These are phyloP conservation scores for Jacaranda copaia DNA, from an alignment of 257 asterid species.

Conservation along the genomic window DNA sequence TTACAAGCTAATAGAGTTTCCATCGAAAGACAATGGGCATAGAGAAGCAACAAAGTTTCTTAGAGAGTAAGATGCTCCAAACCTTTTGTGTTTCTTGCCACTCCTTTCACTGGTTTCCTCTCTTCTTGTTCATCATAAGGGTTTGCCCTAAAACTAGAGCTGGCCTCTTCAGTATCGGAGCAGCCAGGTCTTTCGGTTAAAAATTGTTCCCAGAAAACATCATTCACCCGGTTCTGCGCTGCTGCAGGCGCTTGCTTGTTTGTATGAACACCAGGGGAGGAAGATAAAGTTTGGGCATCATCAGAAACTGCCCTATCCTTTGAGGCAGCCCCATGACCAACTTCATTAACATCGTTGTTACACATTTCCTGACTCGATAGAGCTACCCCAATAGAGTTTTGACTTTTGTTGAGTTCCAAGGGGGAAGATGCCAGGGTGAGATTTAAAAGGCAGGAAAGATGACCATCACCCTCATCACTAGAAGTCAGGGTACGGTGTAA, in stretches of 20 bases:
- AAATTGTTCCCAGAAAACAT: conserved; percentile 95
- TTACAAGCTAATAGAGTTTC: not conserved
- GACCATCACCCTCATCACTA: conserved; percentile 63
- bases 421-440: conserved; percentile 83
- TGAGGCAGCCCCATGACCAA: conserved; percentile 28
- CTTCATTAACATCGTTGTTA: conserved; percentile 36
- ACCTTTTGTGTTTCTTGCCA: conserved; percentile 55
- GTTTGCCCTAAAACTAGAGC: conserved; percentile 58
- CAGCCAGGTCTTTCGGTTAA: conserved; percentile 90
- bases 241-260: conserved; percentile 52
- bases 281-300: conserved; percentile 41
- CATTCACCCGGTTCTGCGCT: conserved; percentile 67
- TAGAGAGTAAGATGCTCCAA: conserved; percentile 79
- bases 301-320: conserved; percentile 33
- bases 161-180: conserved; percentile 78
- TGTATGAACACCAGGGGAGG: conserved; percentile 42
- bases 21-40: not conserved
- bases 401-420: conserved; percentile 57
- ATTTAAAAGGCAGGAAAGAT: conserved; percentile 74
- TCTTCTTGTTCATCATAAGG: conserved; percentile 55
- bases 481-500: conserved; percentile 49
- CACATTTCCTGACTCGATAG: conserved; percentile 47
- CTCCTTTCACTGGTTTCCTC: conserved; percentile 52
- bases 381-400: conserved; percentile 41
- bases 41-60: conserved; percentile 14